Evolutionary conservation across 164 flowering plant genomes (phyloP).

Genomic region (Magnolia sinica): DNA sequence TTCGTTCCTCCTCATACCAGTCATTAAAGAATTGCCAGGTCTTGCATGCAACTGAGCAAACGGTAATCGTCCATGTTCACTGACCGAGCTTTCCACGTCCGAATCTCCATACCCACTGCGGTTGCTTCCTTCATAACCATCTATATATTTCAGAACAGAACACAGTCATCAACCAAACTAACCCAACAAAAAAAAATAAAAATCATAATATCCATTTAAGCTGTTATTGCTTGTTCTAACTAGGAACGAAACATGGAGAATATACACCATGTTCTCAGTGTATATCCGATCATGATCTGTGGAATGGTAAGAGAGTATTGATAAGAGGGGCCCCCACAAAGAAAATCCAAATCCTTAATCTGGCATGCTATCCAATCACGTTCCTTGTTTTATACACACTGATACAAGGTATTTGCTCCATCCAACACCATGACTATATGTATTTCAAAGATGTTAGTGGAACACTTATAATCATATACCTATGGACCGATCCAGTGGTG

Average conservation of each 20-base stretch:
- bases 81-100: slow-evolving; percentile 5
- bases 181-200: background rate
- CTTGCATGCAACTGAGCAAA: slow-evolving; percentile 5
- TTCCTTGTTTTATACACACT: too few species aligned
- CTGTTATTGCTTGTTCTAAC: too few species aligned
- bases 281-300: too few species aligned
- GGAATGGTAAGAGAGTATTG: too few species aligned
- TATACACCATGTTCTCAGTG: background rate
- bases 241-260: background rate
- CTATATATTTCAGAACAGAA: background rate
- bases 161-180: background rate
- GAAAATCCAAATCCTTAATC: too few species aligned
- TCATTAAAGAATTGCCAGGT: slow-evolving; percentile 15
- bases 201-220: too few species aligned
- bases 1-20: slow-evolving; percentile 20
- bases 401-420: too few species aligned
- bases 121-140: background rate
- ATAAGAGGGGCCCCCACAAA: too few species aligned
- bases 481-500: background rate
- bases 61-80: background rate
- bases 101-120: background rate
- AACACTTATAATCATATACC: background rate
- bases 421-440: too few species aligned
- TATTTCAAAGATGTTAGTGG: too few species aligned
- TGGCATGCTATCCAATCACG: too few species aligned